Percentiles rank a stretch among this genome's conserved stretches.
Evolutionary conservation across 441 rosid species (phyloP).

Genomic region (Populus hybrid): DNA sequence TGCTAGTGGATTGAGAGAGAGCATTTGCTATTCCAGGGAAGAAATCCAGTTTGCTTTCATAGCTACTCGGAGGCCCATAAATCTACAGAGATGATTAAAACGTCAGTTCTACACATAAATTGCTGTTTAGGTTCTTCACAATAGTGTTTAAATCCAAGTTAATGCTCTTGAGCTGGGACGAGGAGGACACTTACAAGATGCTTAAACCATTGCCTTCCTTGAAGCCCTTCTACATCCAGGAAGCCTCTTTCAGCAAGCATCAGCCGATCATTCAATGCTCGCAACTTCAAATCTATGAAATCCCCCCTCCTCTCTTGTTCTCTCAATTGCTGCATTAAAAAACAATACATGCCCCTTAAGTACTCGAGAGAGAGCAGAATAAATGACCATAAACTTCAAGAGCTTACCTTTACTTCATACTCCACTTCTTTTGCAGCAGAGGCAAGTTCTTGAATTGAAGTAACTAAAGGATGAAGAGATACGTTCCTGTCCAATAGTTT

Average conservation of each 20-base stretch:
- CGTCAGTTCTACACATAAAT: background rate
- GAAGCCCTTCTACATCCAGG: constrained; percentile 72
- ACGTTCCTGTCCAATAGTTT: constrained; percentile 41
- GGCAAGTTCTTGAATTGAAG: constrained; percentile 53
- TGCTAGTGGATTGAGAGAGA: constrained; percentile 25
- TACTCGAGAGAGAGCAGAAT: background rate
- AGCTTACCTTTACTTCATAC: constrained; percentile 58
- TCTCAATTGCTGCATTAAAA: constrained; percentile 46
- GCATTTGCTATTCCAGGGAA: constrained; percentile 88
- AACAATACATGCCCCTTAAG: background rate
- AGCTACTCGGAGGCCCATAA: constrained; percentile 61
- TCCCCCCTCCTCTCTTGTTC: constrained; percentile 28
- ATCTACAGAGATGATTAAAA: constrained; percentile 35
- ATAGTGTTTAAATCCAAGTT: too few relatives aligned
- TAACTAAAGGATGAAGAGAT: constrained; percentile 50
- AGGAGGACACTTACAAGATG: constrained; percentile 66
- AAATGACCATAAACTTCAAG: background rate
- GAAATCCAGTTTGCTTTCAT: constrained; percentile 52
- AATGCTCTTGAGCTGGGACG: background rate
- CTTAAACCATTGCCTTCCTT: constrained; percentile 78
- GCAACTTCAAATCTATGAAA: constrained; percentile 31
- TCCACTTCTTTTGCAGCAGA: constrained; percentile 53
- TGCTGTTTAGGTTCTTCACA: background rate
- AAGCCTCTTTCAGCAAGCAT: constrained; percentile 95
- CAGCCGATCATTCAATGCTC: constrained; percentile 74